phyloP scores from a whole-genome alignment of 495 filamentous ascomycete species.

The Aspergillus haitiensis region DNA sequence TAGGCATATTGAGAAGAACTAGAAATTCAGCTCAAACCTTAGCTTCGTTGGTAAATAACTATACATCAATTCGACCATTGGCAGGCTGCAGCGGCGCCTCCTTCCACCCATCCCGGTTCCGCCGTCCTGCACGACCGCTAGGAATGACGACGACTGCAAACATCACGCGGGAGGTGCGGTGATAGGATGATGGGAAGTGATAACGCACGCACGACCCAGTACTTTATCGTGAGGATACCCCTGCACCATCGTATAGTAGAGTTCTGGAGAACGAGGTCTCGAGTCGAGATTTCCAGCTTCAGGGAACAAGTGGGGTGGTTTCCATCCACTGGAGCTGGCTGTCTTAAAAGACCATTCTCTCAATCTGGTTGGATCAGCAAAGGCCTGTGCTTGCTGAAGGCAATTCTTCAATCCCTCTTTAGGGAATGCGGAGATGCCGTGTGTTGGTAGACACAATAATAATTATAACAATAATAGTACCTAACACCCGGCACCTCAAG shows the following conservation, averaged over 20 bases:
- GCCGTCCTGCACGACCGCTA: background rate
- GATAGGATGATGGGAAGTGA: background rate
- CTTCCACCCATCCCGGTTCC: background rate
- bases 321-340: background rate
- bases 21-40: too few species aligned
- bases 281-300: background rate
- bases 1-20: too few species aligned
- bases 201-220: slow-evolving; percentile 6
- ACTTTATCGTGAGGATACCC: slow-evolving; percentile 3
- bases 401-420: background rate
- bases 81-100: background rate
- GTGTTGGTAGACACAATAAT: background rate
- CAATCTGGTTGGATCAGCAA: background rate
- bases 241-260: background rate
- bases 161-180: background rate
- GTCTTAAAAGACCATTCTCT: background rate
- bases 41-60: too few species aligned
- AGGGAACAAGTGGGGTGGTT: background rate
- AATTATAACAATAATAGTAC: background rate
- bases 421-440: background rate
- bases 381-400: background rate
- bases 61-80: background rate
- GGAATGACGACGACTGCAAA: background rate
- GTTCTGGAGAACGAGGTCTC: background rate
- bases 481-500: too few species aligned